Conservation (phyloP, 192 early-diverging fungal species). For the Backusella mclennaniae region DNA sequence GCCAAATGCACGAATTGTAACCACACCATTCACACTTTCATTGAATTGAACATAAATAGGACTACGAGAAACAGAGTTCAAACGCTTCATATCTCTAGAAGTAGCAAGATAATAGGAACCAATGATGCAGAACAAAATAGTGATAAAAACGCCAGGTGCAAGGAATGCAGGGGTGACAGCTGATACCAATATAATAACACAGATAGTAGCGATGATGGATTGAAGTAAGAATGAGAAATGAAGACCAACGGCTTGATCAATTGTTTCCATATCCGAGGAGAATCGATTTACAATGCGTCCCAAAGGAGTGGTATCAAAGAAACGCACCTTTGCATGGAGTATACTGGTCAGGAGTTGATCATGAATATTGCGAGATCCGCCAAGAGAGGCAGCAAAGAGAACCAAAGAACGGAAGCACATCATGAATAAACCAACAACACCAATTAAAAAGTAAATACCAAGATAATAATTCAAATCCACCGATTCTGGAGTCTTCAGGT, state of each 20-base stretch:
- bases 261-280: constrained; percentile 80
- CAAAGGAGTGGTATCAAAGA: constrained; percentile 90
- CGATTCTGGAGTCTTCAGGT: background rate
- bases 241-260: constrained; percentile 66
- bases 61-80: constrained; percentile 73
- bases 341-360: constrained; percentile 52
- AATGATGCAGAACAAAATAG: constrained; percentile 58
- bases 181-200: constrained; percentile 63
- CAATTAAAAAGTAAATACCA: constrained; percentile 57
- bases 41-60: constrained; percentile 82
- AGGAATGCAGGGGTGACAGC: constrained; percentile 73
- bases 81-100: constrained; percentile 87
- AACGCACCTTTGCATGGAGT: constrained; percentile 71
- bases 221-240: constrained; percentile 48
- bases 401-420: constrained; percentile 39
- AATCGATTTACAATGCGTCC: constrained; percentile 83
- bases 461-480: constrained; percentile 63
- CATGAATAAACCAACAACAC: constrained; percentile 42
- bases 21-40: constrained; percentile 74
- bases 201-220: constrained; percentile 49
- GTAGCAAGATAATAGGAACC: constrained; percentile 73
- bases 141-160: constrained; percentile 57
- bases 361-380: constrained; percentile 62
- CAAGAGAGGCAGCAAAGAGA: constrained; percentile 47
- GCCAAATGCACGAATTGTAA: constrained; percentile 86